Percentiles rank a stretch among this genome's conserved stretches.
Evolutionary conservation across 2,329 filamentous ascomycete species (phyloP).

Genomic region (Stemphylium beticola): DNA sequence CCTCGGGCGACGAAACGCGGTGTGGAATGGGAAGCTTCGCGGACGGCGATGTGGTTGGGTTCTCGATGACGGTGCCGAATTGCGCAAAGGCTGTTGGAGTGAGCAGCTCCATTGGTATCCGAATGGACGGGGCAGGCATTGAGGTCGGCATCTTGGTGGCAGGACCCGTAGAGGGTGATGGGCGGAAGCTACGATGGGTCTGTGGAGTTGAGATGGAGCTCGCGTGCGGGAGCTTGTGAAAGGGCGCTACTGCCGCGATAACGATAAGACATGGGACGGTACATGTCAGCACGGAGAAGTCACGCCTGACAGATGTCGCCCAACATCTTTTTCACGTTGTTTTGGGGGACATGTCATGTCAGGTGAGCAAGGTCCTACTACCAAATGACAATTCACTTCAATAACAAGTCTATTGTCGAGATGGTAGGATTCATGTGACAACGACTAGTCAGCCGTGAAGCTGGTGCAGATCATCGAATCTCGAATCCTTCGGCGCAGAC

Average conservation of each 20-base stretch:
- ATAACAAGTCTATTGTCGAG: no score
- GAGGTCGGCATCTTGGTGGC: slow-evolving; percentile 45
- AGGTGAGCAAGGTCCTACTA: no score
- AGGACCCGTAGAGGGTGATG: background rate
- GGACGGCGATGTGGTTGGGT: slow-evolving; percentile 64
- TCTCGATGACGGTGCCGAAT: slow-evolving; percentile 84
- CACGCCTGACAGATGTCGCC: background rate
- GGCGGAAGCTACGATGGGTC: slow-evolving; percentile 6
- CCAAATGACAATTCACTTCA: no score
- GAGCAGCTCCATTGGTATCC: slow-evolving; percentile 69
- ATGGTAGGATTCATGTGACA: no score
- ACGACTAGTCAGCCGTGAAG: background rate
- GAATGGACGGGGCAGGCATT: slow-evolving; percentile 49
- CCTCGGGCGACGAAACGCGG: slow-evolving; percentile 54
- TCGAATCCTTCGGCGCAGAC: slow-evolving; percentile 1
- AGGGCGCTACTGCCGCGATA: slow-evolving; percentile 17
- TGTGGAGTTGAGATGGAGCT: slow-evolving; percentile 11
- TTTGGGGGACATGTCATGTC: no score
- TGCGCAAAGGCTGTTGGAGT: slow-evolving; percentile 71
- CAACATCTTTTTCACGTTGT: background rate
- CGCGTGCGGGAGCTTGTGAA: slow-evolving; percentile 22
- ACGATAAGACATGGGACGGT: slow-evolving; percentile 8
- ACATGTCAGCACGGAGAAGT: background rate
- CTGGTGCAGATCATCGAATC: slow-evolving; percentile 11
- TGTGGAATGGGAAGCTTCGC: slow-evolving; percentile 55